Evolutionary conservation across 1,284 basidiomycete species (phyloP), one percentile per base, ranked within the genome.

Genomic region (Limonomyces culmigenus): DNA sequence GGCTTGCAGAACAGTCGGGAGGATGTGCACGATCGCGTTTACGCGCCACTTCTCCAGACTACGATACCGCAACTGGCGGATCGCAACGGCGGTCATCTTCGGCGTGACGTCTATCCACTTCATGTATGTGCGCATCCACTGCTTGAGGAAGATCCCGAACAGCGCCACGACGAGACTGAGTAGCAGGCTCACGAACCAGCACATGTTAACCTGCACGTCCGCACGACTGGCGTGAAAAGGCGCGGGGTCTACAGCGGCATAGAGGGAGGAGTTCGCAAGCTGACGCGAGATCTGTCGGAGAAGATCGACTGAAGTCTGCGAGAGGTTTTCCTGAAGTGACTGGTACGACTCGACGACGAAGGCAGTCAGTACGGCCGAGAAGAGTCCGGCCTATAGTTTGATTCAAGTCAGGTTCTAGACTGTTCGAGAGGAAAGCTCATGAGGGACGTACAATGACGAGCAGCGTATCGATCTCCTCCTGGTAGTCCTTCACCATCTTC

Each of bases 351-450:
- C 32, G 32, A 41, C 19, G 14, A 39, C 31, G 29, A 41, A 41
- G 13, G 40, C 33, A 4, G 40, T 41, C 14, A 39, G 23, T n/a
- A 41, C 40, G 19, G 38, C 40, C 5, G 40, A 41, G 30, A 35
- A 41, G 13, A 41, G 29, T 20, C 23, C 33, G 11, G 40, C 40
- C 40, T 41, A 21, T n/a, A 10, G 14, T 10, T 2, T 11, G 2
- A 4, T 5, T 17, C 19, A 32, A 15, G 14, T 12, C 18, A 13
- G 12, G 23, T 12, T 5, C n/a, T 29, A n/a, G 25, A 16, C 4
- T n/a, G n/a, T n/a, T n/a, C n/a, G n/a, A n/a, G n/a, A n/a, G 16
- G n/a, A 10, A 15, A 31, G 18, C 12, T 14, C 27, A 16, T 19
- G 11, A 20, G 15, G 19, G n/a, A 32, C 40, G 33, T 18, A 41